Conservation (phyloP, 1,284 basidiomycete species). For the Cutaneotrichosporon cyanovorans region DNA sequence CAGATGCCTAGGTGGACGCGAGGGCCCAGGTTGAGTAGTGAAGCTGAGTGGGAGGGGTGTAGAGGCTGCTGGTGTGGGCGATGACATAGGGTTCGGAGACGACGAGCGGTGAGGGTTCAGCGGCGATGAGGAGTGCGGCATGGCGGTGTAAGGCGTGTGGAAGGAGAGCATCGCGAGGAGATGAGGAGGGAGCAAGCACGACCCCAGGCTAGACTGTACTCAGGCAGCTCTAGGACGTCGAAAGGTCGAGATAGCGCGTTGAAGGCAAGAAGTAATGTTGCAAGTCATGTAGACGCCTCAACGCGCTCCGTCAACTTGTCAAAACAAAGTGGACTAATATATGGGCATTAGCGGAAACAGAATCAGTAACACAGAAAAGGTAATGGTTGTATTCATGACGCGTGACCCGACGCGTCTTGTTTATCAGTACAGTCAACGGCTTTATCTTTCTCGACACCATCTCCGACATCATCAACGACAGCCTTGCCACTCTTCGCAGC, state of each 20-base stretch:
- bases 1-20: not conserved
- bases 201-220: too few species aligned
- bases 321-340: not conserved
- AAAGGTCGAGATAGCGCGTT: not conserved
- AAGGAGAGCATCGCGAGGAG: slow-evolving; percentile 9
- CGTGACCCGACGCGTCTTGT: not conserved
- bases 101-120: slow-evolving; percentile 31
- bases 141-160: slow-evolving; percentile 5
- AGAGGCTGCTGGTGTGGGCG: slow-evolving; percentile 16
- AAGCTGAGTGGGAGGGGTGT: slow-evolving; percentile 2
- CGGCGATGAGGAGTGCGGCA: slow-evolving; percentile 28
- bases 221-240: too few species aligned
- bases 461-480: slow-evolving; percentile 1
- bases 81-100: slow-evolving; percentile 16
- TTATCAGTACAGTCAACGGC: not conserved
- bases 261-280: not conserved
- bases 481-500: not conserved
- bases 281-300: too few species aligned
- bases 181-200: not conserved
- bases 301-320: not conserved
- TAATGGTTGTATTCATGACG: not conserved
- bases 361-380: not conserved
- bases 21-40: not conserved
- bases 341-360: slow-evolving; percentile 4
- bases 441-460: not conserved